These are phyloP conservation scores for Boletus sp. DNA, from an alignment of 768 basidiomycete species.

Conservation along the genomic window DNA sequence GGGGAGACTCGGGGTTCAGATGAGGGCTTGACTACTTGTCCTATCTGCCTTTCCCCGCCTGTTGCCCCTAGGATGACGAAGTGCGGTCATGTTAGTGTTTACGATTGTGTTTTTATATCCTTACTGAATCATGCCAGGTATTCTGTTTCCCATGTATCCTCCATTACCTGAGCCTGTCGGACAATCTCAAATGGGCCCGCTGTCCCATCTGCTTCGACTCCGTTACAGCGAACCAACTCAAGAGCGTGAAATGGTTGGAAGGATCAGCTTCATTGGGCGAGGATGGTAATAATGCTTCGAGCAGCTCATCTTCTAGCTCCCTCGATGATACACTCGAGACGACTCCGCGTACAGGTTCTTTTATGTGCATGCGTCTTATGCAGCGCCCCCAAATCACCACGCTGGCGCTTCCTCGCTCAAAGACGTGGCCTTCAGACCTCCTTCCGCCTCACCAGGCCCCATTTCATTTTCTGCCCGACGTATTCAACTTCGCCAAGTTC, in stretches of 20 bases:
- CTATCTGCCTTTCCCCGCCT: constrained; percentile 92
- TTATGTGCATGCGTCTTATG: constrained; percentile 82
- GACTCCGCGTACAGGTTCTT: constrained; percentile 53
- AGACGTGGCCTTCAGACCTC: constrained; percentile 92
- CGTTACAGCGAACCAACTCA: constrained; percentile 85
- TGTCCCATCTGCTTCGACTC: constrained; percentile 98
- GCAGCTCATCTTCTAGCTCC: constrained; percentile 47
- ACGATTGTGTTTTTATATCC: background rate
- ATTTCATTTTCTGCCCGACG: constrained; percentile 94
- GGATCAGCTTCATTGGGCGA: constrained; percentile 39
- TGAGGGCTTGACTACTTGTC: constrained; percentile 76
- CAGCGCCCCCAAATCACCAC: constrained; percentile 94
- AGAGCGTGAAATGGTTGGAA: constrained; percentile 89
- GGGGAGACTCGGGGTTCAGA: constrained; percentile 43
- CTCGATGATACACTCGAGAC: constrained; percentile 36
- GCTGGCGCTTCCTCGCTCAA: constrained; percentile 86
- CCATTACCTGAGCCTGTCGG: constrained; percentile 82
- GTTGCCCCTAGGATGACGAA: constrained; percentile 92
- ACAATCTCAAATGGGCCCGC: constrained; percentile 81
- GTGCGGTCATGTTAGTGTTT: constrained; percentile 87
- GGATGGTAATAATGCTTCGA: constrained; percentile 25
- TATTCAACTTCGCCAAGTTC: constrained; percentile 84
- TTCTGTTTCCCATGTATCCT: constrained; percentile 95
- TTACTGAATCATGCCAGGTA: constrained; percentile 50
- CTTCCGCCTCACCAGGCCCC: constrained; percentile 91